Base-by-base conservation (phyloP, 352 stramenopile species). In the Pilasporangium apinafurcum region DNA sequence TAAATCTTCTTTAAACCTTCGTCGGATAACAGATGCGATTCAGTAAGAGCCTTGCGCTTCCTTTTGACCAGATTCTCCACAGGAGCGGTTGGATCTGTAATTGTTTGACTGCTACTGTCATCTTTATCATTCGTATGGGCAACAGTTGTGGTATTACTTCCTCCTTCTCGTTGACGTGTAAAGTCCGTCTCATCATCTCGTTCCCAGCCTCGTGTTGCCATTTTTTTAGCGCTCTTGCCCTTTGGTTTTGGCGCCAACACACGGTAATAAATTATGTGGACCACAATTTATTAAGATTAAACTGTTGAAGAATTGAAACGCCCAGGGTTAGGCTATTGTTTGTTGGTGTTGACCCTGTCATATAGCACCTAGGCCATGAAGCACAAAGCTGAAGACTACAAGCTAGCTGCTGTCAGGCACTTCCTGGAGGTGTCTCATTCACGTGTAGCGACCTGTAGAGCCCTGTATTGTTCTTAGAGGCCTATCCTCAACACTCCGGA, bases 1-100 rank as follows among this genome's bases (percentile, higher is more conserved):
- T 84, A 72, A 37, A 92, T 64, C 55, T 84, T 83, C 48, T 73
- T 68, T 22, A 92, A 64, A 0, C 80, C 80, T 38, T 86, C 63
- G 17, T 57, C 52, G 1, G 68, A 82, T 24, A 87, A 53, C 44
- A 92, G 44, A 17, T 86, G 65, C 43, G 63, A 73, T 41, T 92
- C 80, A n/a, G 55, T 67, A 28, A 92, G 45, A 30, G 80, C 42
- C 16, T 80, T 77, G 12, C 77, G 69, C 38, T 72, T 78, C 20
- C 52, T 59, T 47, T 76, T 74, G 28, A 56, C 38, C 16, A 37
- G 24, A 36, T 58, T 54, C 22, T 58, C 44, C 5, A 16, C 18
- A 14, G 14, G 10, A 8, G 16, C 29, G 5, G 5, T 16, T 3
- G 8, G 35, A 18, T 40, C 50, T 25, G 13, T 17, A 6, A 21